Percentiles rank a stretch among this genome's conserved stretches.
These are phyloP conservation scores for Postia placenta DNA, from an alignment of 768 basidiomycete genomes.

Conservation along the genomic window DNA sequence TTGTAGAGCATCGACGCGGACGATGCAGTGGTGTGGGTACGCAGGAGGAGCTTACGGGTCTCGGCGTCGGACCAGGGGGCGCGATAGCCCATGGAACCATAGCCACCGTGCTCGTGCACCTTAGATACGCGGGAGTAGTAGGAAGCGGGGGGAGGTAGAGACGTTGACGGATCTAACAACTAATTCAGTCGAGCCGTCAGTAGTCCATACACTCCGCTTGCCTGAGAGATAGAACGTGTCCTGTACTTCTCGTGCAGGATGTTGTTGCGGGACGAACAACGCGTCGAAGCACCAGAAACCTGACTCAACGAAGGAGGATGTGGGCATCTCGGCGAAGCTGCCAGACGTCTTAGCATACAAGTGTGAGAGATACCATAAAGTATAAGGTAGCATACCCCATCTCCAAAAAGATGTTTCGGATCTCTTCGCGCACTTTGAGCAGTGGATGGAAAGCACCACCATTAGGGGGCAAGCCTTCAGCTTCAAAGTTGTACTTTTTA, in stretches of 20 bases:
- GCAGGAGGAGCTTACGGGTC: constrained; percentile 84
- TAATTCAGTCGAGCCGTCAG: too few species aligned
- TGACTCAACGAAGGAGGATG: constrained; percentile 91
- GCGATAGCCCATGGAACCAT: constrained; percentile 92
- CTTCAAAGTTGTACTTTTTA: constrained; percentile 99
- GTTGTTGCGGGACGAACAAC: constrained; percentile 97
- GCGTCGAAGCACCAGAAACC: constrained; percentile 99
- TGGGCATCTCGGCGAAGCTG: constrained; percentile 99
- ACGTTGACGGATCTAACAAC: constrained; percentile 63
- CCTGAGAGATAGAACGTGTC: constrained; percentile 99
- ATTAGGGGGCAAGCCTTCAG: constrained; percentile 82
- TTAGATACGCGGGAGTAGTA: constrained; percentile 84
- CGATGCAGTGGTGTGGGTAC: constrained; percentile 96
- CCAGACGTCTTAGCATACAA: not conserved
- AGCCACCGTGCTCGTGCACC: constrained; percentile 83
- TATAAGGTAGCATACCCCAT: constrained; percentile 96
- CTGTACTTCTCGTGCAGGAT: constrained; percentile 95
- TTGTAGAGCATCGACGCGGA: constrained; percentile 93
- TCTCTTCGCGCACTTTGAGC: constrained; percentile 96
- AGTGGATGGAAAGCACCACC: constrained; percentile 95
- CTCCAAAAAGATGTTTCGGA: constrained; percentile 95
- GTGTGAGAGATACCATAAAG: not conserved
- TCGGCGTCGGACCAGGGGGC: constrained; percentile 95
- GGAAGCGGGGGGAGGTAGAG: constrained; percentile 68
- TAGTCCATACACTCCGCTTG: too few species aligned